Evolutionary conservation across 257 asterid genomes (phyloP).

Genomic region (Apocynum venetum): DNA sequence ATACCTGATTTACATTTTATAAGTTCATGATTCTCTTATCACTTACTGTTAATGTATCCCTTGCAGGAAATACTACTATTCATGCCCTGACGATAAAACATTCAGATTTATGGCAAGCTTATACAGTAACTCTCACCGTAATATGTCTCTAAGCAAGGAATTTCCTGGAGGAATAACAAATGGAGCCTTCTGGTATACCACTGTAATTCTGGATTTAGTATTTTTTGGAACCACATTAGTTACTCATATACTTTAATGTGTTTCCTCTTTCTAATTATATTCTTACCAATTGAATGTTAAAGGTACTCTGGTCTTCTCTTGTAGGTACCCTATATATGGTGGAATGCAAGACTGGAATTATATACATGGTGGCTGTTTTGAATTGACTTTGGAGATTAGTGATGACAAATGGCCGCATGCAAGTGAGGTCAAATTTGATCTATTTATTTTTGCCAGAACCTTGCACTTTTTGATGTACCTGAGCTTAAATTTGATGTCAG

Average conservation of each 20-base stretch:
- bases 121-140: constrained; percentile 78
- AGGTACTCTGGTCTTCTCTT: constrained; percentile 18
- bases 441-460: not conserved
- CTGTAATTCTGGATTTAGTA: not conserved
- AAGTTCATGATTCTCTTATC: not conserved
- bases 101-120: constrained; percentile 68
- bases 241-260: not conserved
- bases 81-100: constrained; percentile 84
- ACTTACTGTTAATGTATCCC: not conserved
- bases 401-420: constrained; percentile 94
- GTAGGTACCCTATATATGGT: constrained; percentile 95
- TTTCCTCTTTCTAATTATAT: constrained; percentile 12
- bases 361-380: constrained; percentile 71
- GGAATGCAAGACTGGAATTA: constrained; percentile 99
- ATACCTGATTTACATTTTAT: not conserved
- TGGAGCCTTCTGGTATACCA: constrained; percentile 82
- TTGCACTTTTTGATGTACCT: not conserved
- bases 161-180: constrained; percentile 89
- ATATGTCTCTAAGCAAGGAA: constrained; percentile 89
- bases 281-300: not conserved
- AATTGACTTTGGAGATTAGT: constrained; percentile 87
- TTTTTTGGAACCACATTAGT: not conserved
- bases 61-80: constrained; percentile 70
- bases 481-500: not conserved
- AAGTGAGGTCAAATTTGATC: constrained; percentile 57